Evolutionary conservation across 768 basidiomycete species (phyloP).

Genomic region (Naematelia aurantialba): DNA sequence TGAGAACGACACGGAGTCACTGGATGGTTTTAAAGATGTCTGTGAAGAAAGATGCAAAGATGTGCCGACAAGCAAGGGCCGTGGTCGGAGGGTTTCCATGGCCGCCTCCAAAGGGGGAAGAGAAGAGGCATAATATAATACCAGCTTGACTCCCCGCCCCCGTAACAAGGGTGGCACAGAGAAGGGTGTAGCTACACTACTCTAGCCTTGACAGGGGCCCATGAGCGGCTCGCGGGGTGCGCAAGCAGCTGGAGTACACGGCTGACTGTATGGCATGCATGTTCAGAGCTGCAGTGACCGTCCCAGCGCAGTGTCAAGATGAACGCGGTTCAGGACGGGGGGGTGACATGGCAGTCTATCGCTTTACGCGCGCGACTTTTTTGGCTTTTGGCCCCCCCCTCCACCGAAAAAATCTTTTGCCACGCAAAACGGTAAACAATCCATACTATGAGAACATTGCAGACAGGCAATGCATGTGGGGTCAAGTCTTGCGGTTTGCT

Average conservation of each 20-base stretch:
- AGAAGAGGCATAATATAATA: too few species aligned
- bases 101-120: neutral
- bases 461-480: too few species aligned
- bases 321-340: neutral
- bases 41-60: neutral
- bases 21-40: neutral
- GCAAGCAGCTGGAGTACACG: neutral
- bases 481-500: too few species aligned
- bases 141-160: too few species aligned
- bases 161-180: neutral
- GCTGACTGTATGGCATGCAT: neutral
- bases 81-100: neutral
- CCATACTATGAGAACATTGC: too few species aligned
- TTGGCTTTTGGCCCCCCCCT: neutral
- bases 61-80: neutral
- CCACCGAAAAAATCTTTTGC: neutral
- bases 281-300: neutral
- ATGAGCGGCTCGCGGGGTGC: neutral
- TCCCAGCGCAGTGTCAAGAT: neutral
- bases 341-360: neutral
- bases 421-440: neutral
- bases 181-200: neutral
- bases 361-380: neutral
- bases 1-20: neutral
- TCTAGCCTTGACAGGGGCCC: neutral